Evolutionary conservation across 108 stramenopile genomes (phyloP).

Genomic region (Pinguiococcus pyrenoidosus): DNA sequence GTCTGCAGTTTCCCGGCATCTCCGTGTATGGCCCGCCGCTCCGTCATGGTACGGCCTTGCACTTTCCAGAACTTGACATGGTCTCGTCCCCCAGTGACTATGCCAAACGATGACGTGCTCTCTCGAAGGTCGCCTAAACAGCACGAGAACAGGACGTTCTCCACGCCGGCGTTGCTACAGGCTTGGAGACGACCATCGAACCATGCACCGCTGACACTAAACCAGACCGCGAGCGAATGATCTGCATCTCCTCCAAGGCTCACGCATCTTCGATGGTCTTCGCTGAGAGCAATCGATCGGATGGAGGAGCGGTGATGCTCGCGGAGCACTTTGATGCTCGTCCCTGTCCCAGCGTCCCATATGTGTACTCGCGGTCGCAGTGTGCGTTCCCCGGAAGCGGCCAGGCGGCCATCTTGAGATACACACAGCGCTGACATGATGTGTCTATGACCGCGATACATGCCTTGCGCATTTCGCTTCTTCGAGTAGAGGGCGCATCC

Average conservation of each 20-base stretch:
- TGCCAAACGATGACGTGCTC: conserved; percentile 7
- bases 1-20: conserved; percentile 24
- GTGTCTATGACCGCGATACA: conserved; percentile 8
- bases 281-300: conserved; percentile 2
- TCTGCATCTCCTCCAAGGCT: conserved; percentile 20
- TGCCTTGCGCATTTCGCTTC: conserved; percentile 3
- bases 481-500: conserved; percentile 16
- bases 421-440: conserved; percentile 16
- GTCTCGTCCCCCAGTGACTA: conserved; percentile 19
- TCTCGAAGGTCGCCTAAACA: conserved; percentile 1
- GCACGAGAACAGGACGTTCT: conserved; percentile 12
- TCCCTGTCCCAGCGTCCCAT: conserved; percentile 21
- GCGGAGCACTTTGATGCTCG: conserved; percentile 10
- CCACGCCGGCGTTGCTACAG: conserved; percentile 17
- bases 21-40: conserved; percentile 11
- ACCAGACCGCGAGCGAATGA: conserved; percentile 28
- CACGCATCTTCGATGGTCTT: conserved; percentile 5
- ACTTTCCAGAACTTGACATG: conserved; percentile 27
- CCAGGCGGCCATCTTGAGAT: conserved; percentile 12
- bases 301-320: conserved; percentile 23
- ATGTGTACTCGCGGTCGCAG: conserved; percentile 10
- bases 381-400: conserved; percentile 19
- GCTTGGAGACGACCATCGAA: conserved; percentile 18
- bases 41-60: conserved; percentile 1
- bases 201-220: conserved; percentile 20